Evolutionary conservation across 176 grass and related monocot species (phyloP).

Genomic region (Tillandsia fasciculata): DNA sequence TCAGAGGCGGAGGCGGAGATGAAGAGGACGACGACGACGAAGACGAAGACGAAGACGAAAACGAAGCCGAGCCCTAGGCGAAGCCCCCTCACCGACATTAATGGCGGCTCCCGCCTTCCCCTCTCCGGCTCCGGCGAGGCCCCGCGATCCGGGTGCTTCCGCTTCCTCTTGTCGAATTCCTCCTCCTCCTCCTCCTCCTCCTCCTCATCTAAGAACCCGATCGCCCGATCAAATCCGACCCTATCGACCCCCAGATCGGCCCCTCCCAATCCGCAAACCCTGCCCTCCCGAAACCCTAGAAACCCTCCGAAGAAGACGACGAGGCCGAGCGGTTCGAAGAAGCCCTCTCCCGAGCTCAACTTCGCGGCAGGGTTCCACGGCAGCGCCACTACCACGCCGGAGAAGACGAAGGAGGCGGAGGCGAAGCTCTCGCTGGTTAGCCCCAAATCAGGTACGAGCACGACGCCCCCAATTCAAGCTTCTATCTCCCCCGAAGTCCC

Average conservation of each 20-base stretch:
- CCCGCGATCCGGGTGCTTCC: constrained; percentile 9
- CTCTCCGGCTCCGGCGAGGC: background rate
- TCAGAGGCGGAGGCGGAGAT: background rate
- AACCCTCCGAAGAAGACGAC: constrained; percentile 1
- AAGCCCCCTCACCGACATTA: constrained; percentile 5
- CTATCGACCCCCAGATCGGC: constrained; percentile 1
- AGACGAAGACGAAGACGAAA: background rate
- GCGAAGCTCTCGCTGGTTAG: background rate
- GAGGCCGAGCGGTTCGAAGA: background rate
- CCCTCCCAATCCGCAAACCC: background rate
- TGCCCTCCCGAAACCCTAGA: background rate
- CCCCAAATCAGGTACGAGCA: constrained; percentile 27
- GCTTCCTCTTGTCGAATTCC: constrained; percentile 19
- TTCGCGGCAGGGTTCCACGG: background rate
- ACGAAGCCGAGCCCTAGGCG: background rate
- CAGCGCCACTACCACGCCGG: background rate
- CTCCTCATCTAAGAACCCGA: background rate
- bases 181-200: constrained; percentile 23
- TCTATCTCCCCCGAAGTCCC: constrained; percentile 85
- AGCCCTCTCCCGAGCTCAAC: background rate
- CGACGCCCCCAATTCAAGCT: constrained; percentile 66
- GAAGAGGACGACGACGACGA: background rate
- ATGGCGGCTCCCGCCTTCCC: background rate
- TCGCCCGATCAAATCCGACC: background rate
- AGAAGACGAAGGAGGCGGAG: constrained; percentile 33